A percentile compares a stretch with the other conserved stretches of the same genome.
Evolutionary conservation across 2,329 filamentous ascomycete genomes (phyloP).

Genomic region (Alternaria rosae): DNA sequence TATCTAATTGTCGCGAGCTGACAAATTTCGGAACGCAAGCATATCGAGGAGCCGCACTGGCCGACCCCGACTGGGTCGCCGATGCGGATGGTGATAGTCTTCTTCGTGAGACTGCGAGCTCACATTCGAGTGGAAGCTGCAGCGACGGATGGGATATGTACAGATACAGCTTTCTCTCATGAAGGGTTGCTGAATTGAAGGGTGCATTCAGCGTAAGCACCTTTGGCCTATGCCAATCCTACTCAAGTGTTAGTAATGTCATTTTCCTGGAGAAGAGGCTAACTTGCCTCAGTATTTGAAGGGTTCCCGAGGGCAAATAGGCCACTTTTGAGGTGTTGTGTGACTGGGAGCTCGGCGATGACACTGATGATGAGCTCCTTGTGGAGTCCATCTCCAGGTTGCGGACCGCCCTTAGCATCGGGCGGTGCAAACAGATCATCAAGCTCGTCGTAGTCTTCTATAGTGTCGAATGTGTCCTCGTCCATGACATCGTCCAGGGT

Average conservation of each 20-base stretch:
- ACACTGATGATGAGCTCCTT: slow-evolving; percentile 50
- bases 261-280: too few species aligned
- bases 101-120: slow-evolving; percentile 48
- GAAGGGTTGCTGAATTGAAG: slow-evolving; percentile 46
- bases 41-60: slow-evolving; percentile 37
- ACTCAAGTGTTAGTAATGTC: not conserved
- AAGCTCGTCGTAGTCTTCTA: slow-evolving; percentile 51
- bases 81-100: slow-evolving; percentile 41
- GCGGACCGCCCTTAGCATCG: slow-evolving; percentile 37
- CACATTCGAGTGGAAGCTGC: slow-evolving; percentile 45
- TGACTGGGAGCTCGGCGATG: slow-evolving; percentile 44
- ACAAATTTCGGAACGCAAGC: slow-evolving; percentile 46
- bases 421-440: slow-evolving; percentile 48
- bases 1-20: slow-evolving; percentile 33
- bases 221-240: slow-evolving; percentile 28
- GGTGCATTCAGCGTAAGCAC: slow-evolving; percentile 43
- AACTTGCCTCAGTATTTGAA: slow-evolving; percentile 26
- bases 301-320: slow-evolving; percentile 34
- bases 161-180: slow-evolving; percentile 48
- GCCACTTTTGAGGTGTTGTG: slow-evolving; percentile 37
- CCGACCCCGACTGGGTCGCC: slow-evolving; percentile 33
- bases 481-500: slow-evolving; percentile 49
- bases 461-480: slow-evolving; percentile 48
- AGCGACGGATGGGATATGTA: slow-evolving; percentile 48
- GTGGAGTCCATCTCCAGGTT: slow-evolving; percentile 47